These are phyloP conservation scores for Pythium insidiosum DNA, from an alignment of 352 stramenopile genomes.

Conservation along the genomic window DNA sequence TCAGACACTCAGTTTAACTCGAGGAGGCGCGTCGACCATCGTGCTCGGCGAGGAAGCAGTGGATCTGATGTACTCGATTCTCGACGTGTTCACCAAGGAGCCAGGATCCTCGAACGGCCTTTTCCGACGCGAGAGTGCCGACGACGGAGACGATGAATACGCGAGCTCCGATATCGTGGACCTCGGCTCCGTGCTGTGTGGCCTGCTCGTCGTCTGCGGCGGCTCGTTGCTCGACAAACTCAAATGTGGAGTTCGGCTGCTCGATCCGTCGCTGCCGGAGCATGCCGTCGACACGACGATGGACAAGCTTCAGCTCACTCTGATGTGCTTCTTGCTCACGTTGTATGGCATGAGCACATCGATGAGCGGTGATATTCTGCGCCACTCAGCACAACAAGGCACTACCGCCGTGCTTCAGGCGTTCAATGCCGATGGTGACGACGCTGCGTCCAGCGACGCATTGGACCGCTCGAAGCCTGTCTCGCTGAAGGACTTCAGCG, in stretches of 20 bases:
- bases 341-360: slow-evolving; percentile 83
- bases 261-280: slow-evolving; percentile 18
- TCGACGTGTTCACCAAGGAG: slow-evolving; percentile 59
- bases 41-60: slow-evolving; percentile 42
- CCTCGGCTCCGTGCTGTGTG: slow-evolving; percentile 41
- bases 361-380: slow-evolving; percentile 56
- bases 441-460: slow-evolving; percentile 9
- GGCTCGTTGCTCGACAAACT: slow-evolving; percentile 37
- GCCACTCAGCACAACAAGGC: slow-evolving; percentile 59
- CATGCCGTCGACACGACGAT: slow-evolving; percentile 33
- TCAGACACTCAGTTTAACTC: slow-evolving; percentile 28
- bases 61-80: slow-evolving; percentile 51
- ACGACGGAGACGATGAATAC: slow-evolving; percentile 38
- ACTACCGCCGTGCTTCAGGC: slow-evolving; percentile 58
- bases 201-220: slow-evolving; percentile 57
- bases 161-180: slow-evolving; percentile 45
- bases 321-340: slow-evolving; percentile 75
- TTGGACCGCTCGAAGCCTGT: slow-evolving; percentile 36
- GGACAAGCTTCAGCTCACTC: slow-evolving; percentile 47
- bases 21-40: not conserved
- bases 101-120: slow-evolving; percentile 16
- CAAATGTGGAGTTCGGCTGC: slow-evolving; percentile 11
- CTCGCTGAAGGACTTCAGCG: slow-evolving; percentile 54
- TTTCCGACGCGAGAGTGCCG: slow-evolving; percentile 8
- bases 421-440: slow-evolving; percentile 30